phyloP scores from a whole-genome alignment of 1,139 yeast genomes.

The Pichia sp. region DNA sequence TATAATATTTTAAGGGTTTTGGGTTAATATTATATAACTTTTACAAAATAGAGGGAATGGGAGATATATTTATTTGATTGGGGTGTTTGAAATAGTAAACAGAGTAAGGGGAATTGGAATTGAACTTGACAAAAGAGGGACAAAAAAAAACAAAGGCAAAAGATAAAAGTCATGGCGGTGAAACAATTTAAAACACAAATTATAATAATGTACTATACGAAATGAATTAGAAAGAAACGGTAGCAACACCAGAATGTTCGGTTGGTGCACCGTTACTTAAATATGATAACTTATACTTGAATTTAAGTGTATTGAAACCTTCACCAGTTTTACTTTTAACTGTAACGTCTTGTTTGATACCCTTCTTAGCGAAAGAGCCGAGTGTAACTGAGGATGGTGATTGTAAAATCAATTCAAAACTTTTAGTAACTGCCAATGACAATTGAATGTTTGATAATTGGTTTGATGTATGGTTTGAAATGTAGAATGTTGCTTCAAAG shows the following conservation, averaged over 20 bases:
- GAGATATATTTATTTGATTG: too few relatives aligned
- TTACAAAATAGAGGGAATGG: too few relatives aligned
- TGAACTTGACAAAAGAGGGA: too few relatives aligned
- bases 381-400: constrained; percentile 67
- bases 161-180: too few relatives aligned
- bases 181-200: neutral
- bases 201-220: too few relatives aligned
- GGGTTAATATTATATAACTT: too few relatives aligned
- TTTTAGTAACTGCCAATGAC: constrained; percentile 81
- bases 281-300: constrained; percentile 80
- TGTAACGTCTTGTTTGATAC: constrained; percentile 58
- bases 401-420: constrained; percentile 59
- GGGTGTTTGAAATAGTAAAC: too few relatives aligned
- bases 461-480: constrained; percentile 44
- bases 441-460: constrained; percentile 58
- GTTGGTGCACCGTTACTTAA: constrained; percentile 42
- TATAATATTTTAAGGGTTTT: too few relatives aligned
- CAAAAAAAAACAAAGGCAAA: too few relatives aligned
- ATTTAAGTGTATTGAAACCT: constrained; percentile 50
- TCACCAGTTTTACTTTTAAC: constrained; percentile 50
- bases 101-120: too few relatives aligned
- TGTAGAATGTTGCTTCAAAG: constrained; percentile 43
- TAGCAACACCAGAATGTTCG: constrained; percentile 59
- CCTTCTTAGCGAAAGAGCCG: constrained; percentile 49
- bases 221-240: constrained; percentile 16